A percentile compares a stretch with the other conserved stretches of the same genome.
Evolutionary conservation across 1,139 yeast genomes (phyloP).

Genomic region (Magnusiomyces tetraspermus): DNA sequence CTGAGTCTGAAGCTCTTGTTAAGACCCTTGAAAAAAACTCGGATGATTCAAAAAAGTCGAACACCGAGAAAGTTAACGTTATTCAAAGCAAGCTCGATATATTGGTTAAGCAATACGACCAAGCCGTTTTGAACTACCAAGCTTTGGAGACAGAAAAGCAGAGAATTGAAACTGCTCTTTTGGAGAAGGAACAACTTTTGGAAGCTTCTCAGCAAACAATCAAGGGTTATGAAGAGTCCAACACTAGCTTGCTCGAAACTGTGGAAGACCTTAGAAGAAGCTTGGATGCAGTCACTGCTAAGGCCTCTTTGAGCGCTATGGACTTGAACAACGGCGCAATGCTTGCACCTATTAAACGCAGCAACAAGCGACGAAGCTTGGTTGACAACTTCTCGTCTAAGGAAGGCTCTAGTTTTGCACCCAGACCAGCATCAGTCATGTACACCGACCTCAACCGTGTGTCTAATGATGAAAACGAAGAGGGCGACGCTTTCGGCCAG

Average conservation of each 20-base stretch:
- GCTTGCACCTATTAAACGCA: slow-evolving; percentile 25
- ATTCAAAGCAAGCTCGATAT: slow-evolving; percentile 40
- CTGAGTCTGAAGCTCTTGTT: slow-evolving; percentile 24
- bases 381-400: slow-evolving; percentile 19
- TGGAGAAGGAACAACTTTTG: slow-evolving; percentile 51
- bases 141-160: slow-evolving; percentile 57
- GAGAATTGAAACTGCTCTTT: slow-evolving; percentile 48
- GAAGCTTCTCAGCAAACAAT: slow-evolving; percentile 25
- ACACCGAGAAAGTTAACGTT: slow-evolving; percentile 44
- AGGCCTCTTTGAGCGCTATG: slow-evolving; percentile 21
- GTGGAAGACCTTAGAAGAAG: slow-evolving; percentile 63
- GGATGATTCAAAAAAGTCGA: slow-evolving; percentile 45
- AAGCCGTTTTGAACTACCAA: slow-evolving; percentile 54
- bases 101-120: slow-evolving; percentile 46
- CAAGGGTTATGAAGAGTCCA: slow-evolving; percentile 26
- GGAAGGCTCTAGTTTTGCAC: slow-evolving; percentile 26
- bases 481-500: slow-evolving; percentile 24
- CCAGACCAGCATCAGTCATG: slow-evolving; percentile 31
- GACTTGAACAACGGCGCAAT: slow-evolving; percentile 10
- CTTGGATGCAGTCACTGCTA: slow-evolving; percentile 35
- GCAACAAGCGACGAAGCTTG: slow-evolving; percentile 27
- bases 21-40: slow-evolving; percentile 41
- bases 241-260: slow-evolving; percentile 44
- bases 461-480: slow-evolving; percentile 23
- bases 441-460: slow-evolving; percentile 21